These are phyloP conservation scores for Vickermania spadyakhi DNA, from an alignment of 208 protist genomes.

Conservation along the genomic window DNA sequence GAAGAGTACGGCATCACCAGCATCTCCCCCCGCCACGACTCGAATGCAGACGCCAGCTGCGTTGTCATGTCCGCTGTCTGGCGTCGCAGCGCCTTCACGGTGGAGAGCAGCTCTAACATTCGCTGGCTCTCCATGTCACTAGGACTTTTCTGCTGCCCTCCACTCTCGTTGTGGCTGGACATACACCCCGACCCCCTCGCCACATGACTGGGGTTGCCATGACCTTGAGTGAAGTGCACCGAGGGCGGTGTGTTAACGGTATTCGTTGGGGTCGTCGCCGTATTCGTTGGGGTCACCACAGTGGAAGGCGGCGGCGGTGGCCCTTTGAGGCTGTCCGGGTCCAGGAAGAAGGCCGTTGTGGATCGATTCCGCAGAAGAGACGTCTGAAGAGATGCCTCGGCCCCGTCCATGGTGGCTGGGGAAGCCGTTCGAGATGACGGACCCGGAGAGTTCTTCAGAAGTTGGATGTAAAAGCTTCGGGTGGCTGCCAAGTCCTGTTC, in stretches of 20 bases:
- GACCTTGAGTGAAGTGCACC: not conserved
- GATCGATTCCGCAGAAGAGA: not conserved
- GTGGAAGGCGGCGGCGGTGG: not conserved
- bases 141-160: not conserved
- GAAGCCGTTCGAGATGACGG: not conserved
- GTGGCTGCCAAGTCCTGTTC: not conserved
- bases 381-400: not conserved
- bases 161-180: too few species aligned
- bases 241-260: not conserved
- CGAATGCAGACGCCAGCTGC: not conserved
- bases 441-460: not conserved
- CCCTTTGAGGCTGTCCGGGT: not conserved
- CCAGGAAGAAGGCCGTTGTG: not conserved
- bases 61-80: constrained; percentile 14
- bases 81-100: constrained; percentile 9
- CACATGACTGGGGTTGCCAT: not conserved
- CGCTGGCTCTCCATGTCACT: constrained; percentile 2
- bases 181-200: too few species aligned
- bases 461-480: not conserved
- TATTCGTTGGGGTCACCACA: not conserved
- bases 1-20: not conserved
- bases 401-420: not conserved
- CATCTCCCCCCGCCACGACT: not conserved
- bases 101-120: constrained; percentile 9
- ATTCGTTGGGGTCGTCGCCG: not conserved